These are phyloP conservation scores for Lichtheimia ornata DNA, from an alignment of 371 early-diverging fungal species.

Conservation along the genomic window DNA sequence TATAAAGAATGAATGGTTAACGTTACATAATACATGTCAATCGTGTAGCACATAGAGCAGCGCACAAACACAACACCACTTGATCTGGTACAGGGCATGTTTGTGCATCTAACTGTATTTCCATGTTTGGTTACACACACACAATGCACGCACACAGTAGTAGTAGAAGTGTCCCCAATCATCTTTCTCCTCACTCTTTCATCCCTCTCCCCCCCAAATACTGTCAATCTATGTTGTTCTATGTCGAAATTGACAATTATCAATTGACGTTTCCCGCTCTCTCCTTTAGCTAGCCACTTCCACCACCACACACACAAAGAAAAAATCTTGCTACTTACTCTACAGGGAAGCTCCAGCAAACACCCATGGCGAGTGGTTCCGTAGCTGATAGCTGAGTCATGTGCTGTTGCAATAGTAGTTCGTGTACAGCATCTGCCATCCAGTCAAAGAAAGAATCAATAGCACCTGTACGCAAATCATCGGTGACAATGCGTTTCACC, in stretches of 20 bases:
- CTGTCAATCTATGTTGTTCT: too few species aligned
- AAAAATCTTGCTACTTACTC: slow-evolving; percentile 32
- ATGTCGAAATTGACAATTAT: too few species aligned
- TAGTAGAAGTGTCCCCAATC: too few species aligned
- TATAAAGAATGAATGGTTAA: not conserved
- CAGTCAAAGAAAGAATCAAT: slow-evolving; percentile 86
- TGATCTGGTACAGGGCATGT: not conserved
- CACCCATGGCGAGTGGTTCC: slow-evolving; percentile 47
- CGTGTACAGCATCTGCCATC: slow-evolving; percentile 69
- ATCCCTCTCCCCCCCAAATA: too few species aligned
- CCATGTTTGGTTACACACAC: not conserved
- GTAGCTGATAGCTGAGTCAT: slow-evolving; percentile 21
- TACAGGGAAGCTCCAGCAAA: slow-evolving; percentile 53
- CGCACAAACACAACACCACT: too few species aligned
- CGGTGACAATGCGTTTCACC: slow-evolving; percentile 62
- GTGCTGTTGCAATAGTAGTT: slow-evolving; percentile 23
- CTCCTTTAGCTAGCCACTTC: too few species aligned
- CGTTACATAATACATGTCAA: not conserved
- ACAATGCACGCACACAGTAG: too few species aligned
- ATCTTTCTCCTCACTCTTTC: too few species aligned
- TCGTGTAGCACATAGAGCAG: not conserved
- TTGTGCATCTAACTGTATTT: slow-evolving; percentile 1
- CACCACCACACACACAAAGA: not conserved
- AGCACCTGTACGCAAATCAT: slow-evolving; percentile 58
- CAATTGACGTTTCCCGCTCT: too few species aligned